Conservation (phyloP, 202 grass and related monocot genomes). For the Alloteropsis angusta region DNA sequence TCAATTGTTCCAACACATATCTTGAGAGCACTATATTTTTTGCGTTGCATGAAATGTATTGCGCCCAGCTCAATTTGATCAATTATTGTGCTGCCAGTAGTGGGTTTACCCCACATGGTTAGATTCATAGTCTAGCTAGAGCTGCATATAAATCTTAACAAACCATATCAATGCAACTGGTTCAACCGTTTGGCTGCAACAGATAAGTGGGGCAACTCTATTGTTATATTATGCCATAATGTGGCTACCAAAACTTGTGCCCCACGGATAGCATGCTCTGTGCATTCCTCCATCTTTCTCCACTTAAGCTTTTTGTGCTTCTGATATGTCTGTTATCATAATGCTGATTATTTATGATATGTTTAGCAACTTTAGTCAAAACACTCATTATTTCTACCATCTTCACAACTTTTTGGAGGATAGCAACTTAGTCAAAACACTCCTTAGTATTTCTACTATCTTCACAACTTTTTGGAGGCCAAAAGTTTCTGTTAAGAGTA, state of each 20-base stretch:
- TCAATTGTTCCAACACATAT: neutral
- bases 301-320: no score
- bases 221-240: no score
- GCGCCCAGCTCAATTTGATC: neutral
- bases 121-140: neutral
- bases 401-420: no score
- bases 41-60: neutral
- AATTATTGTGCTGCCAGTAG: neutral
- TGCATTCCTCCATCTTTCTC: no score
- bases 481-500: neutral
- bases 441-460: neutral
- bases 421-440: neutral
- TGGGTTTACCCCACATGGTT: neutral
- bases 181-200: no score
- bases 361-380: no score
- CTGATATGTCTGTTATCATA: no score
- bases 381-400: no score
- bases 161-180: neutral
- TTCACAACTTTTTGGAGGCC: neutral
- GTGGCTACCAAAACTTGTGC: no score
- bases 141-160: neutral
- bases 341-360: no score
- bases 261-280: no score
- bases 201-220: no score
- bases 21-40: neutral